A percentile compares a stretch with the other conserved stretches of the same genome.
phyloP scores from a whole-genome alignment of 805 yeast genomes.

The Barnettozyma botsteinii region DNA sequence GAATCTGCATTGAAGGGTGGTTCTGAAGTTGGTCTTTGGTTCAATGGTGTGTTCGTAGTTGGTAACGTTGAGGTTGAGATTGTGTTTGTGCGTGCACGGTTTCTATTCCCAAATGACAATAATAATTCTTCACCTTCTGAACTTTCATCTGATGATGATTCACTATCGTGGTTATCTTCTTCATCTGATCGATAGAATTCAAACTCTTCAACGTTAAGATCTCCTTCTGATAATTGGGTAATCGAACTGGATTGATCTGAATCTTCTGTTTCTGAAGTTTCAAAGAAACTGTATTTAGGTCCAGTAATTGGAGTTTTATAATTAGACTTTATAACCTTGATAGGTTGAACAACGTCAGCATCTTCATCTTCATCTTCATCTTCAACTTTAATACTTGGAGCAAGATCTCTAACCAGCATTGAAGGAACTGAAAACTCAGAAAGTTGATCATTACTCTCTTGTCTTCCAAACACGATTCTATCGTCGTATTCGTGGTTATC shows the following conservation, averaged over 20 bases:
- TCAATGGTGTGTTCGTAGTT: background rate
- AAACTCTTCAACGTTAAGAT: slow-evolving; percentile 31
- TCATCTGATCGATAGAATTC: slow-evolving; percentile 17
- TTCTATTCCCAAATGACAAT: slow-evolving; percentile 9
- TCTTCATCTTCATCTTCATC: background rate
- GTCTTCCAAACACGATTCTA: slow-evolving; percentile 12
- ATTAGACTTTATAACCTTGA: too few species aligned
- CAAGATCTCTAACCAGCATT: slow-evolving; percentile 9
- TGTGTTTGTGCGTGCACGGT: slow-evolving; percentile 27
- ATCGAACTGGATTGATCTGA: slow-evolving; percentile 1
- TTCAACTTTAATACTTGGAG: background rate
- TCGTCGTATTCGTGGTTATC: slow-evolving; percentile 8
- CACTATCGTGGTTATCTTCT: too few species aligned
- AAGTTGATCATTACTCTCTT: slow-evolving; percentile 5
- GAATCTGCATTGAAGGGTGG: background rate
- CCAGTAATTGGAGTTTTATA: slow-evolving; percentile 4
- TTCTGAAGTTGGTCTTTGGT: background rate
- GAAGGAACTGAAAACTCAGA: slow-evolving; percentile 16
- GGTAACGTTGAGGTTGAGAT: slow-evolving; percentile 4
- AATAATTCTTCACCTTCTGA: slow-evolving; percentile 7
- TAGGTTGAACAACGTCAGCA: background rate
- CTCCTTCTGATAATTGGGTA: background rate
- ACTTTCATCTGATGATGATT: slow-evolving; percentile 1
- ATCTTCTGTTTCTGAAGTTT: slow-evolving; percentile 13
- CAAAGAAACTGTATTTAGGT: slow-evolving; percentile 25